These are phyloP conservation scores for Apiospora pterosperma DNA, from an alignment of 2,329 filamentous ascomycete genomes.

Conservation along the genomic window DNA sequence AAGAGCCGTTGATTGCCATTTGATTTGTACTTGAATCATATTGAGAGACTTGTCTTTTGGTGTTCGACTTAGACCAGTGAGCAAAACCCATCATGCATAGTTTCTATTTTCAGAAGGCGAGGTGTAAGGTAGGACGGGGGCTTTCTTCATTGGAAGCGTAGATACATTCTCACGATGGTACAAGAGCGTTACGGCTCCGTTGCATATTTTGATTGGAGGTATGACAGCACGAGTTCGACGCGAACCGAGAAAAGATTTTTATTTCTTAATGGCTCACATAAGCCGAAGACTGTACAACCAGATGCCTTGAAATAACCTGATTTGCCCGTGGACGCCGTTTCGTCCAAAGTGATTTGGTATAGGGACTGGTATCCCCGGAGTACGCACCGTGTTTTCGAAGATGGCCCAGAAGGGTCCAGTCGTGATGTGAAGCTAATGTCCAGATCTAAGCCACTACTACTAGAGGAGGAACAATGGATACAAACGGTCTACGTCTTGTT, in stretches of 20 bases:
- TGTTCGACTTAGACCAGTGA: neutral
- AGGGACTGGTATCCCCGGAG: neutral
- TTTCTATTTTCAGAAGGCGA: neutral
- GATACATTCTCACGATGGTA: neutral
- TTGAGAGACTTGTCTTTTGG: neutral
- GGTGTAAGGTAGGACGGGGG: neutral
- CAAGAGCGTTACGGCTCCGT: neutral
- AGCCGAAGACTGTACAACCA: neutral
- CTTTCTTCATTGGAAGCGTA: neutral
- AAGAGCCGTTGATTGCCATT: slow-evolving; percentile 4
- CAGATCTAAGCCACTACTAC: neutral
- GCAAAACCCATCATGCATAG: neutral
- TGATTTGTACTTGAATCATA: neutral
- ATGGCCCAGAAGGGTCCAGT: neutral
- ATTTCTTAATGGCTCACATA: neutral
- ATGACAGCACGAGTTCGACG: neutral
- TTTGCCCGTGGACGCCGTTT: neutral
- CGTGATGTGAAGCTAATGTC: neutral
- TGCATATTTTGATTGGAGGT: neutral
- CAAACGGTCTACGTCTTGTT: neutral
- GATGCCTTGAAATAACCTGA: neutral
- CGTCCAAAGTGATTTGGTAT: neutral
- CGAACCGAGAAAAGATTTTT: neutral
- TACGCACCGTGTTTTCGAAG: neutral
- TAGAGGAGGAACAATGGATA: neutral